Evolutionary conservation across 2,329 filamentous ascomycete genomes (phyloP), one percentile per base, ranked within the genome.

Genomic region (Beauveria sp.): DNA sequence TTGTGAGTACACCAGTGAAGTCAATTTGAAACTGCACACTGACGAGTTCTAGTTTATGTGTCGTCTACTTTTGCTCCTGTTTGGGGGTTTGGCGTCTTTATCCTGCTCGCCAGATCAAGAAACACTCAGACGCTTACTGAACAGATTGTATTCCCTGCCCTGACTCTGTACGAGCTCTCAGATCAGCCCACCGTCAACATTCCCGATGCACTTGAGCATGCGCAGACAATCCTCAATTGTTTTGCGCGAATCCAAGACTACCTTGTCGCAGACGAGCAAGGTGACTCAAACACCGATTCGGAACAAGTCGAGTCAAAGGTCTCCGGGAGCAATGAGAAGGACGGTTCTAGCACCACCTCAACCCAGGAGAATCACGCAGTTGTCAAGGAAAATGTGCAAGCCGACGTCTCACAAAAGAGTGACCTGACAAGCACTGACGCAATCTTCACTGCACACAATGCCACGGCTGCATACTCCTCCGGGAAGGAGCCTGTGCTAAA

Each of bases 231-330:
- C 14, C 43, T 64, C 31, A 68, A 63, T 18, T 67, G 64, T 5
- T 67, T 68, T 28, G 40, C 61, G 20, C 65, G 67, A 2, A 66
- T 67, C 16, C 67, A 67, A 51, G 50, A 64, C 20, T 67, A 67
- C 24, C 48, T 67, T n/a, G 42, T 64, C n/a, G 61, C 64, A 3
- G 53, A 63, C 9, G 67, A 68, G 40, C 61, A 64, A 46, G 62
- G 63, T 22, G 65, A 45, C 14, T 48, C 55, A 5, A 45, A 22
- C 22, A 42, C 31, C 5, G 55, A 48, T 18, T 34, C 49, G 42
- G 48, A 51, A 34, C 12, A 20, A 20, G 24, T 28, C 24, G 40
- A 24, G 0, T 14, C 16, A 18, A 48, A 26, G 16, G 42, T 6
- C 26, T n/a, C 55, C 5, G 5, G 7, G 5, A 50, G 14, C 45